These are phyloP conservation scores for Dictyostelium purpureum DNA, from an alignment of 78 protist species.

Conservation along the genomic window DNA sequence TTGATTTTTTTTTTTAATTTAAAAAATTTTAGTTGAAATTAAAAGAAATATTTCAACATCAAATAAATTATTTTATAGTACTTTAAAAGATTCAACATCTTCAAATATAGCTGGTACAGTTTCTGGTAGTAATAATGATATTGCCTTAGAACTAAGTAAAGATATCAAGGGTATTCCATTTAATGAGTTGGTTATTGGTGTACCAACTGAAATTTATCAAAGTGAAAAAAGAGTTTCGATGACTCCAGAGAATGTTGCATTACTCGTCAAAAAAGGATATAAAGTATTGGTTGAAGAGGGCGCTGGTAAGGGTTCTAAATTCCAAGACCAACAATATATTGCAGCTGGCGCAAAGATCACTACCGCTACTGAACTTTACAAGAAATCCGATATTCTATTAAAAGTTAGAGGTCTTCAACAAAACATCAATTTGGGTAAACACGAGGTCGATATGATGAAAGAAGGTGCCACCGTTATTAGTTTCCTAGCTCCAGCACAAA, in stretches of 20 bases:
- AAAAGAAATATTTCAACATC: neutral
- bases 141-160: neutral
- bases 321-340: slow-evolving; percentile 64
- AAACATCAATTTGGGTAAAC: slow-evolving; percentile 28
- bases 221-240: slow-evolving; percentile 81
- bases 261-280: slow-evolving; percentile 79
- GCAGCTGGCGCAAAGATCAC: slow-evolving; percentile 72
- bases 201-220: slow-evolving; percentile 73
- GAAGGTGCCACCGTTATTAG: slow-evolving; percentile 77
- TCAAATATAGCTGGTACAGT: neutral
- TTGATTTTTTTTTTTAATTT: neutral
- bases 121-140: neutral
- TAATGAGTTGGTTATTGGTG: slow-evolving; percentile 63
- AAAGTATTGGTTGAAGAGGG: slow-evolving; percentile 69
- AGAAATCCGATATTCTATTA: slow-evolving; percentile 65
- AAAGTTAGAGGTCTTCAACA: slow-evolving; percentile 81
- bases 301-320: slow-evolving; percentile 81
- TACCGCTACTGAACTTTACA: slow-evolving; percentile 23
- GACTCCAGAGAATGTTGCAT: slow-evolving; percentile 80
- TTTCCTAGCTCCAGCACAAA: slow-evolving; percentile 77
- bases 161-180: neutral
- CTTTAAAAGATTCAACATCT: neutral
- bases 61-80: slow-evolving; percentile 11
- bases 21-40: neutral
- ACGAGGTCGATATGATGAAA: slow-evolving; percentile 68